Conservation (phyloP, 2,329 filamentous ascomycete species). For the Blastomyces silverae region DNA sequence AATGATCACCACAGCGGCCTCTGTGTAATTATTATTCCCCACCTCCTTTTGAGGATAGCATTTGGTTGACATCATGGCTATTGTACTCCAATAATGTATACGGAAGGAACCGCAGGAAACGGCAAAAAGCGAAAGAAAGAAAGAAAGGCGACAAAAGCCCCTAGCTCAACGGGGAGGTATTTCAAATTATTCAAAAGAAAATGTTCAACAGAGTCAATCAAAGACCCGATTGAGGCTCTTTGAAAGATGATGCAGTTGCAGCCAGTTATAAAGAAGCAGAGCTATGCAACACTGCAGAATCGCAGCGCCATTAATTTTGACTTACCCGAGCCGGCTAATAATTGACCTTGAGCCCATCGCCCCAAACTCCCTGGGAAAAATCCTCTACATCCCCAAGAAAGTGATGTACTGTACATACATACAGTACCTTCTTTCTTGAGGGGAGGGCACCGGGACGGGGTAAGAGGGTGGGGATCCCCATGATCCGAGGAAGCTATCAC, state of each 20-base stretch:
- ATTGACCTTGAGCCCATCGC: not conserved
- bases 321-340: not conserved
- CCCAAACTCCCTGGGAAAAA: not conserved
- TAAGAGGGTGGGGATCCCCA: not conserved
- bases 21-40: slow-evolving; percentile 47
- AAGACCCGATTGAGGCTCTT: not conserved
- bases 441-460: not conserved
- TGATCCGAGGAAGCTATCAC: slow-evolving; percentile 4
- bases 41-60: slow-evolving; percentile 12
- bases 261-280: not conserved
- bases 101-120: not conserved
- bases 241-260: not conserved
- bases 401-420: too few species aligned
- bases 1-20: slow-evolving; percentile 52
- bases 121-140: not conserved
- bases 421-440: not conserved
- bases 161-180: not conserved
- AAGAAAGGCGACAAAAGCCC: not conserved
- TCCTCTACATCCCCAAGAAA: too few species aligned
- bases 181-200: not conserved
- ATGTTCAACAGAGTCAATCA: not conserved
- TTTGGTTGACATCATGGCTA: slow-evolving; percentile 9
- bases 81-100: not conserved
- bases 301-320: not conserved
- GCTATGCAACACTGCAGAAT: not conserved